Evolutionary conservation across 2,329 filamentous ascomycete genomes (phyloP), one percentile per base, ranked within the genome.

Genomic region (Byssoonygena ceratinophila): DNA sequence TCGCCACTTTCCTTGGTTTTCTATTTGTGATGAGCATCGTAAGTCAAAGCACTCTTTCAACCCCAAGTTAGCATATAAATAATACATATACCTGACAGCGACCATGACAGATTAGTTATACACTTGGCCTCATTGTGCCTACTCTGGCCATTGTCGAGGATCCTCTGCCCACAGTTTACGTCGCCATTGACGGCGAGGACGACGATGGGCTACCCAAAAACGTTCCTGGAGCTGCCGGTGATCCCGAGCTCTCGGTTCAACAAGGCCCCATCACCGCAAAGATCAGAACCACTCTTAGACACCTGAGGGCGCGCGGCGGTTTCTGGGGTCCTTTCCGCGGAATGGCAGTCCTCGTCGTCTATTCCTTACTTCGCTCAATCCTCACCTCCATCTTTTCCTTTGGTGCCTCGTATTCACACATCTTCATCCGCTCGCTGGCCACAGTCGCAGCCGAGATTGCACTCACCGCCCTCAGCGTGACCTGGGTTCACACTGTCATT

Each of bases 401-500:
- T 31, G 58, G 72, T 43, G 59, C 74, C 29, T 59, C 62, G 70
- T 48, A 34, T n/a, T 62, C 39, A 20, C 58, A 72, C 53, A 63
- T 72, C 47, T 58, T 82, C 51, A 63, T 70, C 58, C 58, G 70
- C 61, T 64, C 71, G 23, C 36, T 85, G 51, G 72, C 74, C 51
- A 75, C 75, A 50, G 74, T 83, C 46, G 53, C 84, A 39, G 74
- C 80, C 23, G 75, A 78, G 48, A 67, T 91, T 20, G 67, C 78
- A 18, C 73, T 86, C 29, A 78, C 84, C 34, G 84, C 84, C 62
- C 68, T 91, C 54, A 78, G 81, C 65, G 79, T 90, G 59, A 78
- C 81, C 50, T 95, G 89, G 88, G 86, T 89, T 2, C 88, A 95
- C 67, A 83, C 86, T 61, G 80, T 94, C 65, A 89, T 96, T 64